Conservation (phyloP, 805 yeast genomes). For the Kluyveromyces lactis region DNA sequence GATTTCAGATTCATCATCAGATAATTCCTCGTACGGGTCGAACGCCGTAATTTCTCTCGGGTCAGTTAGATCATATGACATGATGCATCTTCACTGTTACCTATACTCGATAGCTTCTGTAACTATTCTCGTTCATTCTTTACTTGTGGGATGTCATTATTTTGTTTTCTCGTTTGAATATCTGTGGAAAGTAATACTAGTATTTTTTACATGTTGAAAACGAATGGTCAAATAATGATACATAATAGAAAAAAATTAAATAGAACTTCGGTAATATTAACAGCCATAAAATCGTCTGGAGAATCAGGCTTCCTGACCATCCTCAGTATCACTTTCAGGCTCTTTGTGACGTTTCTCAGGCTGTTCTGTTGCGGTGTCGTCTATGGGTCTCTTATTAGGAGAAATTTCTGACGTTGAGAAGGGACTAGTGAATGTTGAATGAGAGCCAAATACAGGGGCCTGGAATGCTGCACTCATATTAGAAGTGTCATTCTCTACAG, state of each 20-base stretch:
- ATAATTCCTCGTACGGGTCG: conserved; percentile 7
- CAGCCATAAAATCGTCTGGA: no score
- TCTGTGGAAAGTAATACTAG: no score
- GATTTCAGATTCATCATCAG: conserved; percentile 10
- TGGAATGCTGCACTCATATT: conserved; percentile 7
- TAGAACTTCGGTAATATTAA: no score
- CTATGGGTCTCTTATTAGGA: conserved; percentile 2
- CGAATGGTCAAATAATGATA: no score
- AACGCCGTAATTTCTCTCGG: conserved; percentile 6
- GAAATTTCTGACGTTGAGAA: conserved; percentile 1
- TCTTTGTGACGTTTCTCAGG: conserved; percentile 5
- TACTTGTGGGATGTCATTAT: no score
- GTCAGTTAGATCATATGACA: background rate
- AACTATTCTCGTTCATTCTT: no score
- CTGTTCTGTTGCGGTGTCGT: conserved; percentile 5
- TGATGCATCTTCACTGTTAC: background rate
- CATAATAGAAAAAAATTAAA: no score
- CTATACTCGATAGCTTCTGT: no score
- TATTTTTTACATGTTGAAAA: no score
- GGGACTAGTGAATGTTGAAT: conserved; percentile 1
- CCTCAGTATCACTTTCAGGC: background rate
- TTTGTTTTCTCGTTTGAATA: no score
- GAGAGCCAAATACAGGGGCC: conserved; percentile 2
- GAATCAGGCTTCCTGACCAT: no score
- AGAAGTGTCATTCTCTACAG: conserved; percentile 12